Conservation (phyloP, 345 rosid genomes). For the Kandelia obovata region DNA sequence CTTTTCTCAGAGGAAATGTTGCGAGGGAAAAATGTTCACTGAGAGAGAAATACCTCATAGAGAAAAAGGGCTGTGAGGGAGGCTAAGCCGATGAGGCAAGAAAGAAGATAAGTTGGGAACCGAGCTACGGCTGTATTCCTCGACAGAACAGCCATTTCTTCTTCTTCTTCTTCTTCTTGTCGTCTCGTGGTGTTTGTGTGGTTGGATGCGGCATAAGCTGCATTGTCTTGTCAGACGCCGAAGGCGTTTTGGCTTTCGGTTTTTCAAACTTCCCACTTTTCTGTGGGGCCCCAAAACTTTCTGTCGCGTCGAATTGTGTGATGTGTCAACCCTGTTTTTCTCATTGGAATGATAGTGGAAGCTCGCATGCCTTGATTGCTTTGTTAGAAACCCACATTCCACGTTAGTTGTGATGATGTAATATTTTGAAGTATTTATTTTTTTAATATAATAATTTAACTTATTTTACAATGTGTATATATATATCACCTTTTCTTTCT, state of each 20-base stretch:
- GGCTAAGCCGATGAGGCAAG: conserved; percentile 45
- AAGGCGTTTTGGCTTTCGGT: neutral
- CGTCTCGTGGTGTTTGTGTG: neutral
- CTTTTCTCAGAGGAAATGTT: too few relatives aligned
- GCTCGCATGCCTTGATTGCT: neutral
- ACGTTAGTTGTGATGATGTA: too few relatives aligned
- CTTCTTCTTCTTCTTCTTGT: neutral
- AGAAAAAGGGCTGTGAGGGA: conserved; percentile 57
- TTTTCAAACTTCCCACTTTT: too few relatives aligned
- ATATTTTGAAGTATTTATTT: too few relatives aligned
- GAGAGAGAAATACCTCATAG: conserved; percentile 48
- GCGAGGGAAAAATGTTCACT: neutral
- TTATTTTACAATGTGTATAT: too few relatives aligned
- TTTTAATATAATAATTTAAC: too few relatives aligned
- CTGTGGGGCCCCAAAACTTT: too few relatives aligned
- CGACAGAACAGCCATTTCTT: conserved; percentile 30
- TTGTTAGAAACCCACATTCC: neutral
- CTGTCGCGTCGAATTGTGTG: neutral
- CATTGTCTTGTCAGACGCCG: neutral
- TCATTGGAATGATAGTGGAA: neutral
- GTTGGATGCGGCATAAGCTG: neutral
- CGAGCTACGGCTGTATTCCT: conserved; percentile 35
- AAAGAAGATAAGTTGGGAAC: conserved; percentile 49
- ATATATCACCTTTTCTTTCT: too few relatives aligned
- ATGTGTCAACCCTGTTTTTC: neutral